Conservation (phyloP, 805 yeast species). For the Myxozyma neglecta region DNA sequence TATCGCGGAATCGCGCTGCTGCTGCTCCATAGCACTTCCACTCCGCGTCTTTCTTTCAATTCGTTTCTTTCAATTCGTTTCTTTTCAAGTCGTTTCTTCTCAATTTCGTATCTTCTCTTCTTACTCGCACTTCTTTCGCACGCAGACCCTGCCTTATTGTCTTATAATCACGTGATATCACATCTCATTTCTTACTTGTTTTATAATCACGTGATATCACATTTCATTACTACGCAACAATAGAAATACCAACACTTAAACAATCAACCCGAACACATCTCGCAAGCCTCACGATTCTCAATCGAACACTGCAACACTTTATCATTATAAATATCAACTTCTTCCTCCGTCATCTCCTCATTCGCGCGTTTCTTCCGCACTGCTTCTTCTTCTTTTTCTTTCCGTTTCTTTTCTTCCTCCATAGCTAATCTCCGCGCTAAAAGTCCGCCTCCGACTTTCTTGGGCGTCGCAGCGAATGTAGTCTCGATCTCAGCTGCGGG, state of each 20-base stretch:
- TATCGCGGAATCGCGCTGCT: neutral
- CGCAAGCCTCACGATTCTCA: slow-evolving; percentile 95
- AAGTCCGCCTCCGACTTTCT: neutral
- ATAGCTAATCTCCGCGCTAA: slow-evolving; percentile 12
- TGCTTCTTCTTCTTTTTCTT: slow-evolving; percentile 8
- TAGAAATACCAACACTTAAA: neutral
- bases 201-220: neutral
- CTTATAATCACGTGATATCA: neutral
- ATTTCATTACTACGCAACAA: too few relatives aligned
- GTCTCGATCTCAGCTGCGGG: slow-evolving; percentile 3
- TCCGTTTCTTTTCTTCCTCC: slow-evolving; percentile 31
- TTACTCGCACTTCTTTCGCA: too few relatives aligned
- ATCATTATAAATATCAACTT: slow-evolving; percentile 78
- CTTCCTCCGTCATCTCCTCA: slow-evolving; percentile 50
- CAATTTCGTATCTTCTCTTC: too few relatives aligned
- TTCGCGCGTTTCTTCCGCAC: slow-evolving; percentile 20
- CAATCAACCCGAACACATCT: slow-evolving; percentile 92
- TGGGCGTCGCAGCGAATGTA: neutral
- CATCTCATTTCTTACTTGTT: too few relatives aligned
- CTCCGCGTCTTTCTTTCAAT: neutral
- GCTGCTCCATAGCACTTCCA: neutral
- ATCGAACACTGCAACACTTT: slow-evolving; percentile 96
- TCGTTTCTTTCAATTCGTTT: neutral
- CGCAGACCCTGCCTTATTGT: too few relatives aligned
- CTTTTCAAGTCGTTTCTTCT: too few relatives aligned